Percentiles rank a stretch among this genome's conserved stretches.
Conservation (phyloP, 768 basidiomycete species). For the Hygrocybe coccinea region DNA sequence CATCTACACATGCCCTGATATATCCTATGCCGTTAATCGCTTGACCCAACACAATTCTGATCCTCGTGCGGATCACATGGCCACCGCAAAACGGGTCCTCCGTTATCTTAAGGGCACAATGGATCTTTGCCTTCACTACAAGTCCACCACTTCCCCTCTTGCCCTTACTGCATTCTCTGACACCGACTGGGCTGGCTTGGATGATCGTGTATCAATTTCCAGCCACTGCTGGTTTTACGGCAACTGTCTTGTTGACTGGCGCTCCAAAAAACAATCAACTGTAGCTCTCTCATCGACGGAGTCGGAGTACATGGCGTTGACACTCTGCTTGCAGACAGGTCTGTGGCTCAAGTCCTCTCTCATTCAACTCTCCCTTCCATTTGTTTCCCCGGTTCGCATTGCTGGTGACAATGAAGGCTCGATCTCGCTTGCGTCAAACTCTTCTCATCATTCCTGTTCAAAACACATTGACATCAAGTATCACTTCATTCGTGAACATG, state of each 20-base stretch:
- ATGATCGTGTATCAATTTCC: constrained; percentile 27
- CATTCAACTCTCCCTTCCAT: constrained; percentile 14
- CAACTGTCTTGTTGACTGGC: constrained; percentile 31
- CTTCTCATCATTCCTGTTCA: constrained; percentile 22
- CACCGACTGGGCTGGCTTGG: constrained; percentile 31
- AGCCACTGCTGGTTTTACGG: constrained; percentile 34
- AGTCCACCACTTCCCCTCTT: not conserved
- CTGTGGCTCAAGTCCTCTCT: constrained; percentile 23
- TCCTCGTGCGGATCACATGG: constrained; percentile 25
- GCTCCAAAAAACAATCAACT: constrained; percentile 7
- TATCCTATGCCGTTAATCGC: constrained; percentile 26
- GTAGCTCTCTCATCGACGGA: not conserved
- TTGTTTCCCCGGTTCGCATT: constrained; percentile 37
- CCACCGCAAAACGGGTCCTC: constrained; percentile 25
- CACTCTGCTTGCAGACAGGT: not conserved
- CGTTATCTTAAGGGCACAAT: constrained; percentile 27
- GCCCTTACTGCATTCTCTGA: constrained; percentile 20
- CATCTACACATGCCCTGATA: constrained; percentile 31
- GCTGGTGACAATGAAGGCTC: constrained; percentile 23
- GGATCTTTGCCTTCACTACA: constrained; percentile 11
- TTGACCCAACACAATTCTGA: constrained; percentile 29
- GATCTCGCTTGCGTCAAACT: too few relatives aligned
- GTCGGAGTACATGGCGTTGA: constrained; percentile 1
- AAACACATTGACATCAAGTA: constrained; percentile 35
- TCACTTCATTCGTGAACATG: constrained; percentile 34